Conservation (phyloP, 768 basidiomycete species). For the Leccinellum luteum region DNA sequence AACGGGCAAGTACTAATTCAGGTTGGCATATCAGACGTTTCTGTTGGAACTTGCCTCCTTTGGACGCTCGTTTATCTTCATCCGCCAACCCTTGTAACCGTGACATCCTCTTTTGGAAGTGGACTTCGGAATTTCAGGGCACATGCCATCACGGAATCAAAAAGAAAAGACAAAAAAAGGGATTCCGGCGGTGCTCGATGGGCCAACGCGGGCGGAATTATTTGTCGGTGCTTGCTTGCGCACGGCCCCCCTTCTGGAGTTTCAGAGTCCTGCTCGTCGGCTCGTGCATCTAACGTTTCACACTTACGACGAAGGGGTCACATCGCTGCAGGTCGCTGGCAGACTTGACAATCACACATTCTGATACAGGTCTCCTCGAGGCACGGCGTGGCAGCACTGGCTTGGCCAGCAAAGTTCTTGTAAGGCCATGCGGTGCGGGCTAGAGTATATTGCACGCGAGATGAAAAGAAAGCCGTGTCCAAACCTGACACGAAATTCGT, state of each 20-base stretch:
- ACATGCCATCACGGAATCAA: slow-evolving; percentile 5
- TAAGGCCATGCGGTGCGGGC: neutral
- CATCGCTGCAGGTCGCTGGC: neutral
- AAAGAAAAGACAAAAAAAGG: neutral
- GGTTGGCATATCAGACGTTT: slow-evolving; percentile 28
- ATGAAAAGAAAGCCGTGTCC: slow-evolving; percentile 8
- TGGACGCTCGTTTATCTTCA: slow-evolving; percentile 17
- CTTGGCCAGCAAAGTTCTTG: slow-evolving; percentile 1
- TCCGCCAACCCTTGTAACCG: slow-evolving; percentile 6
- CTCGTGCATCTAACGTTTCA: neutral
- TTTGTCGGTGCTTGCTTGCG: neutral
- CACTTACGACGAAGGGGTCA: neutral
- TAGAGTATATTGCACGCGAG: neutral
- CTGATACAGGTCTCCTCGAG: neutral
- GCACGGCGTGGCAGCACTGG: slow-evolving; percentile 1
- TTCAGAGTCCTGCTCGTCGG: neutral
- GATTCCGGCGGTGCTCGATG: slow-evolving; percentile 2
- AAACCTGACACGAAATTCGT: neutral
- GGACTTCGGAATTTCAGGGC: neutral
- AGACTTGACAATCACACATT: neutral
- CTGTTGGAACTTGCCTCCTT: slow-evolving; percentile 29
- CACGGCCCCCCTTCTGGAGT: neutral
- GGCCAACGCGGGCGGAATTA: slow-evolving; percentile 8
- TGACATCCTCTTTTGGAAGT: slow-evolving; percentile 5
- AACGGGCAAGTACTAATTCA: slow-evolving; percentile 16